Evolutionary conservation across 2,329 filamentous ascomycete genomes (phyloP), one percentile per base, ranked within the genome.

Genomic region (Cladosporium velox): DNA sequence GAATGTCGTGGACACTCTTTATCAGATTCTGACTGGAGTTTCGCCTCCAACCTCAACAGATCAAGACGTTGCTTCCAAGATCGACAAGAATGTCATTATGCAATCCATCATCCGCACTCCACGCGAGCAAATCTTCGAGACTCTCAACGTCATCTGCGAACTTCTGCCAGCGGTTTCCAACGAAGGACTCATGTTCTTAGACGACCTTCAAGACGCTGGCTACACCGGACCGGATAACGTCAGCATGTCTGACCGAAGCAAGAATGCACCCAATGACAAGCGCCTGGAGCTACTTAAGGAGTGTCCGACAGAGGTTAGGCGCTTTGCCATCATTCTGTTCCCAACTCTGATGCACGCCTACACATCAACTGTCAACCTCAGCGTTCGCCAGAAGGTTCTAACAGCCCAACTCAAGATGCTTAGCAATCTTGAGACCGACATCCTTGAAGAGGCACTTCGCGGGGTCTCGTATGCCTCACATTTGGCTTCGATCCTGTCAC

Each of bases 41-140:
- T 98, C 95, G 0, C 93, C 95, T 1, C 95, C 95, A 0, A 87
- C 84, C 68, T 91, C 90, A 38, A 89, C 86, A 1, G 89, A 93
- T 41, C 44, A 59, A 34, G 89, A 94, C 76, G 87, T 92, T 66
- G 90, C 89, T 34, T 90, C 87, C 44, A 97, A 96, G 79, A 90
- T 98, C 70, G 94, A 98, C 78, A 97, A 93, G 75, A 94, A 98
- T 65, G 87, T 99, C 55, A 95, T 99, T 73, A 99, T 99, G 96
- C 95, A 99, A 80, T 93, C 96, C 44, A 84, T 99, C 69, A 97
- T 99, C 62, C 95, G 98, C 75, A 89, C 94, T 49, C 95, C 95
- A 7, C 89, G 93, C 65, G 96, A 99, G 71, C 95, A 99, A 79
- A 91, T 99, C 21, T 95, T 94, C 72, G 95, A 99, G 81, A 97